A percentile compares a stretch with the other conserved stretches of the same genome.
Conservation (phyloP, 169 alveolate genomes). For the Plasmodium knowlesi region DNA sequence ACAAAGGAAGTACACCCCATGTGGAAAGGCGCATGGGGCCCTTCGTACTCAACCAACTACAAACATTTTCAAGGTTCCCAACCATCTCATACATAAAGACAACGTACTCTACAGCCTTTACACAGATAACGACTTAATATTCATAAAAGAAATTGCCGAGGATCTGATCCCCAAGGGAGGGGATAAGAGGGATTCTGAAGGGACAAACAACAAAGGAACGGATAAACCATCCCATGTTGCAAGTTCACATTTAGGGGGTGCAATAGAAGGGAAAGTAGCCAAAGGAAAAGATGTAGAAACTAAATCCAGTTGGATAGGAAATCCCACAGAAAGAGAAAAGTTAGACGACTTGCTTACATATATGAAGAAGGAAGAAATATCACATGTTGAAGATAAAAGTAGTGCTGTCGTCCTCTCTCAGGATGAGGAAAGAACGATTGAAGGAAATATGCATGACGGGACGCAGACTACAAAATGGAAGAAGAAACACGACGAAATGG, state of each 20-base stretch:
- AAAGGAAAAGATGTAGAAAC: background rate
- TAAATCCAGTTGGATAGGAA: background rate
- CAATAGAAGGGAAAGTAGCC: background rate
- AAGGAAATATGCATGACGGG: background rate
- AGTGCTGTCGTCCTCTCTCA: background rate
- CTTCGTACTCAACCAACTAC: background rate
- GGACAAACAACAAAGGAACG: background rate
- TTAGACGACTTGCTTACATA: background rate
- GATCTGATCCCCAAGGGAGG: background rate
- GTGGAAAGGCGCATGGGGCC: background rate
- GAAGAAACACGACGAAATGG: background rate
- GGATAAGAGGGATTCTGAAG: background rate
- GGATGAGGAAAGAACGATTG: background rate
- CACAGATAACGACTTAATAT: constrained; percentile 33
- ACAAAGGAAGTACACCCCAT: background rate
- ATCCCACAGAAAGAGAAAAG: background rate
- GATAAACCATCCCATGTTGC: background rate
- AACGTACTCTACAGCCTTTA: constrained; percentile 1
- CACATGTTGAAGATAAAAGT: background rate
- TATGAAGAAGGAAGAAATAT: background rate
- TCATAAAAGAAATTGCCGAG: constrained; percentile 15
- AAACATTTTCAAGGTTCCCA: background rate
- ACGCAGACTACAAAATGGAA: background rate
- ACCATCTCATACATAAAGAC: background rate
- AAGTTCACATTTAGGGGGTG: background rate